Evolutionary conservation across 1,284 basidiomycete species (phyloP).

Genomic region (Neolentinus lepideus): DNA sequence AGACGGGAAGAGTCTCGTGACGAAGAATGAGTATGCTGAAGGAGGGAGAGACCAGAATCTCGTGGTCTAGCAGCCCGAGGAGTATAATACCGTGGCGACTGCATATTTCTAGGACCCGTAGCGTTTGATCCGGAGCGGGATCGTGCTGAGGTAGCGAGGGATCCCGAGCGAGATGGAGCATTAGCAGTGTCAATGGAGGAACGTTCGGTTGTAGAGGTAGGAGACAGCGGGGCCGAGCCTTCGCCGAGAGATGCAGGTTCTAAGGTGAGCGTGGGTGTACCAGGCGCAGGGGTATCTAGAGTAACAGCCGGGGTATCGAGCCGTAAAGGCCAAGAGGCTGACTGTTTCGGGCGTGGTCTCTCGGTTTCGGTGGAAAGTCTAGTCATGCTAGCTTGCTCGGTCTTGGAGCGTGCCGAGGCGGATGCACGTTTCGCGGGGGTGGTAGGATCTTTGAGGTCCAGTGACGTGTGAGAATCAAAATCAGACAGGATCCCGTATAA

Average conservation of each 20-base stretch:
- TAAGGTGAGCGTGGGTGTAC: slow-evolving; percentile 19
- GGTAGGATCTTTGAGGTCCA: slow-evolving; percentile 61
- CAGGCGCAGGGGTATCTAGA: slow-evolving; percentile 9
- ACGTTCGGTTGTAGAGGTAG: slow-evolving; percentile 1
- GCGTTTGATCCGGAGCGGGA: slow-evolving; percentile 30
- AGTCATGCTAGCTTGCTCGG: slow-evolving; percentile 9
- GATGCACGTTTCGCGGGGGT: slow-evolving; percentile 39
- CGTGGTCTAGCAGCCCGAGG: slow-evolving; percentile 34
- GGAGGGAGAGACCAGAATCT: slow-evolving; percentile 18
- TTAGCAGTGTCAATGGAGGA: slow-evolving; percentile 26
- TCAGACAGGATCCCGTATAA: slow-evolving; percentile 56
- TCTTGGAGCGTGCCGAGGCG: slow-evolving; percentile 18
- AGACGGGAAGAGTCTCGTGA: slow-evolving; percentile 43
- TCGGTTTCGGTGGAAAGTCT: background rate
- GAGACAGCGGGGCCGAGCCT: slow-evolving; percentile 5
- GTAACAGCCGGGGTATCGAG: slow-evolving; percentile 2
- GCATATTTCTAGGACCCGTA: slow-evolving; percentile 19
- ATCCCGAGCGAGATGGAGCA: slow-evolving; percentile 50
- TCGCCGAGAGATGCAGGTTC: slow-evolving; percentile 14
- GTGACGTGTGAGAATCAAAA: slow-evolving; percentile 44
- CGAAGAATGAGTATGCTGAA: slow-evolving; percentile 23
- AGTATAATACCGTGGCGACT: slow-evolving; percentile 27
- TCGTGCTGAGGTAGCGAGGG: slow-evolving; percentile 34
- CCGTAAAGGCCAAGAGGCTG: slow-evolving; percentile 12
- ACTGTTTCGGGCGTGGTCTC: slow-evolving; percentile 16